Conservation (phyloP, 2,329 filamentous ascomycete genomes). For the Hawksworthiomyces lignivorus region DNA sequence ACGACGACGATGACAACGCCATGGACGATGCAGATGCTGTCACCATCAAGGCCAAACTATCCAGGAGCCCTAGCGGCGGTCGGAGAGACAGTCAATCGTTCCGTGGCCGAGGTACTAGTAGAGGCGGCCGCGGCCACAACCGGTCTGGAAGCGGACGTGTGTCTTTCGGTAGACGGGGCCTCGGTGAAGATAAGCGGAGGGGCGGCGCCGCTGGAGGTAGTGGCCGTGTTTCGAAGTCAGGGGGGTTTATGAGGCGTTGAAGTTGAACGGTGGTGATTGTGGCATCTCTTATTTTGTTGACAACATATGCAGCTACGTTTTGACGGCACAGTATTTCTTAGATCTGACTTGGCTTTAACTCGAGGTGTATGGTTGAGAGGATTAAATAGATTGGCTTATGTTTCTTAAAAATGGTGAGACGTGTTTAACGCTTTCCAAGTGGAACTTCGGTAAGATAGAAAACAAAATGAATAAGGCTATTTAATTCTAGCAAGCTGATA, state of each 20-base stretch:
- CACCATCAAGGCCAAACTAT: slow-evolving; percentile 28
- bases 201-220: slow-evolving; percentile 14
- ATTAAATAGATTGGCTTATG: no score
- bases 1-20: slow-evolving; percentile 39
- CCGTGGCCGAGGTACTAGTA: slow-evolving; percentile 26
- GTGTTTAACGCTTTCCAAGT: no score
- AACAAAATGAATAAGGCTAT: no score
- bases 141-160: slow-evolving; percentile 25
- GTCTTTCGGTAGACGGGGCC: slow-evolving; percentile 22
- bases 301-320: no score
- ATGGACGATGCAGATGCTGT: slow-evolving; percentile 46
- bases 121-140: slow-evolving; percentile 26
- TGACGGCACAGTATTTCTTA: no score
- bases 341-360: no score
- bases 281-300: background rate
- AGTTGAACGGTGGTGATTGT: background rate
- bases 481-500: no score
- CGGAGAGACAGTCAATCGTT: slow-evolving; percentile 21
- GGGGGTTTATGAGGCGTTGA: slow-evolving; percentile 12
- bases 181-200: slow-evolving; percentile 24
- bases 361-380: no score
- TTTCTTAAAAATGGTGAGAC: no score
- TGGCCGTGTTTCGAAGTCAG: slow-evolving; percentile 22
- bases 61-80: slow-evolving; percentile 19
- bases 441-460: no score